phyloP scores from a whole-genome alignment of 176 grass and related monocot species.

The Aechmea fasciata region DNA sequence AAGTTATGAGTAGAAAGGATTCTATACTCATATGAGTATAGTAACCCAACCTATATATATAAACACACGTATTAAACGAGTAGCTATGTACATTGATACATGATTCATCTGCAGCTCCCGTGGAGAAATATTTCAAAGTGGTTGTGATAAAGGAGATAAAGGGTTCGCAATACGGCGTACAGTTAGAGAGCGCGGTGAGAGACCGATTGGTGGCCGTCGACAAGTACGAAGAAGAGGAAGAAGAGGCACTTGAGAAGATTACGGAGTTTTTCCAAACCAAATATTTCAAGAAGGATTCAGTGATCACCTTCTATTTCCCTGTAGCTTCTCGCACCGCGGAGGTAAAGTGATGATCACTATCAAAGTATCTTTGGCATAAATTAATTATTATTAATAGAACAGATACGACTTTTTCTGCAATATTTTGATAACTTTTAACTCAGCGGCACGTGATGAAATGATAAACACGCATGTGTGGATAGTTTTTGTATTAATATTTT shows the following conservation, averaged over 20 bases:
- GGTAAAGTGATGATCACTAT: neutral
- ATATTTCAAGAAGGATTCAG: conserved; percentile 56
- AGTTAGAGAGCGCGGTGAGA: conserved; percentile 76
- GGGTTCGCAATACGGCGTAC: conserved; percentile 78
- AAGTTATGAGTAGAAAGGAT: no score
- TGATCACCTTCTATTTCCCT: conserved; percentile 54
- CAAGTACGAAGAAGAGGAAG: conserved; percentile 64
- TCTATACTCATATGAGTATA: no score
- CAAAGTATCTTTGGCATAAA: neutral
- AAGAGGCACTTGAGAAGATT: conserved; percentile 61
- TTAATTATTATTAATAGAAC: conserved; percentile 3
- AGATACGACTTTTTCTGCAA: conserved; percentile 3
- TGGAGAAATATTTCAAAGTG: conserved; percentile 56
- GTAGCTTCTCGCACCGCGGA: neutral
- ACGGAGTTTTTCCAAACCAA: conserved; percentile 63
- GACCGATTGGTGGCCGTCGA: conserved; percentile 47
- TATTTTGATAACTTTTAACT: no score
- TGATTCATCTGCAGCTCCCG: conserved; percentile 32
- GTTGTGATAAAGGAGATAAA: conserved; percentile 96
- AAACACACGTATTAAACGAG: no score
- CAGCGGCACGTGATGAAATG: no score
- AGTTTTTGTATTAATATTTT: no score
- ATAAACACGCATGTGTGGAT: no score
- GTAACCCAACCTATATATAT: no score
- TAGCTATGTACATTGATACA: neutral